Evolutionary conservation across 2,329 filamentous ascomycete species (phyloP), one percentile per base, ranked within the genome.

Genomic region (Sordariomycetes sp.): DNA sequence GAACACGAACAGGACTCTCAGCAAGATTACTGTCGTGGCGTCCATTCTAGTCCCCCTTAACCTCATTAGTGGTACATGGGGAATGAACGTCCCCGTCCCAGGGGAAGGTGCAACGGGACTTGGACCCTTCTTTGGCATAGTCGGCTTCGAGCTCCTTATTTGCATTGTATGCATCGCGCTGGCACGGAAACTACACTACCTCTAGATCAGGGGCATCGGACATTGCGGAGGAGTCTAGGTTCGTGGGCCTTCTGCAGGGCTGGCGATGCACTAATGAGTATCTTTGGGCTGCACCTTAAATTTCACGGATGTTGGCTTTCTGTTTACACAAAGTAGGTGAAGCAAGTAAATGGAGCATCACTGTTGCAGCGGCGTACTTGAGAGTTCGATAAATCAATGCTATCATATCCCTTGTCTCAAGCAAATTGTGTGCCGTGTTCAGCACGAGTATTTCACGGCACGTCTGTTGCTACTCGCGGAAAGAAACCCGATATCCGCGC

Each of bases 1-100:
- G 59, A 80, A 85, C 62, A 90, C 90, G 57, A 97, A 97, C 73
- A 82, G 87, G 62, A 87, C 92, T 7, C 81, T 99, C 13, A 91
- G 90, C 74, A 96, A 96, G 75, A 94, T 99, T 64, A 99, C 94
- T 0, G 82, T 97, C 59, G 77, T 97, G 62, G 94, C 90, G 0
- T 96, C 92, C 2, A 89, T 99, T 62, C 81, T 99, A n/a, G 91
- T 99, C 59, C 94, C 94, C 2, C 82, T 99, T 62, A 99, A 97
- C 68, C 76, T 99, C 62, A 84, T 97, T 61, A 95, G 89, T 45
- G 87, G 88, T 71, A 74, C 91, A 51, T 92, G 91, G 66, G 89
- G 89, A 57, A 95, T 95, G 89, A 95, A 95, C 70, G 88, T 95
- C 1, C 67, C 69, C 3, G 85, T 94, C 17, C 89, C 89, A 0